Percentiles rank a stretch among this genome's conserved stretches.
Evolutionary conservation across 2,329 filamentous ascomycete species (phyloP).

Genomic region (Pseudocercospora vitis): DNA sequence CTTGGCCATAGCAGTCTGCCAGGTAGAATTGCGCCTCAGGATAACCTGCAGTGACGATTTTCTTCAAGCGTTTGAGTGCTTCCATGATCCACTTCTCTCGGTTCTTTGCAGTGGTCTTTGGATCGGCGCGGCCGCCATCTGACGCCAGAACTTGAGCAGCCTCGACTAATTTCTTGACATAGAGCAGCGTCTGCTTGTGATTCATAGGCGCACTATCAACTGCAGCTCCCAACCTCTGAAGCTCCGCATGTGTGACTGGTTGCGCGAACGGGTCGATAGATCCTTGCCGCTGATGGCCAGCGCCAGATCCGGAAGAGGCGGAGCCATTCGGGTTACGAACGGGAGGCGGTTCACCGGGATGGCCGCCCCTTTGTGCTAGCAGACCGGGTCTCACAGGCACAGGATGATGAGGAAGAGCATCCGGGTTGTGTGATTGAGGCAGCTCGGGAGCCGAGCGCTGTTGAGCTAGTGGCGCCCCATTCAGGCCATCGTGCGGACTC

Average conservation of each 20-base stretch:
- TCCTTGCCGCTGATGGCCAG: slow-evolving; percentile 22
- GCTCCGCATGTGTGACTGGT: slow-evolving; percentile 74
- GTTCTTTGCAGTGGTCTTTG: slow-evolving; percentile 60
- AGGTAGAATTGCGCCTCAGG: slow-evolving; percentile 90
- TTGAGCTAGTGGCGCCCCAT: slow-evolving; percentile 29
- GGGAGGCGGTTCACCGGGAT: slow-evolving; percentile 50
- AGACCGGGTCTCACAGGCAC: slow-evolving; percentile 52
- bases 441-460: slow-evolving; percentile 27
- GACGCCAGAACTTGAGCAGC: slow-evolving; percentile 78
- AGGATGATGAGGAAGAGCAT: slow-evolving; percentile 58
- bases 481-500: slow-evolving; percentile 26
- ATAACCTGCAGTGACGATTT: slow-evolving; percentile 71
- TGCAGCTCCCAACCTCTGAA: slow-evolving; percentile 67
- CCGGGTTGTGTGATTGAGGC: slow-evolving; percentile 46
- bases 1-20: slow-evolving; percentile 84
- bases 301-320: slow-evolving; percentile 38
- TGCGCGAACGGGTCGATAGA: slow-evolving; percentile 27
- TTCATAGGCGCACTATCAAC: slow-evolving; percentile 73
- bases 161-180: slow-evolving; percentile 84
- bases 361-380: slow-evolving; percentile 31
- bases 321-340: slow-evolving; percentile 53
- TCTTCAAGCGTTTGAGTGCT: slow-evolving; percentile 88
- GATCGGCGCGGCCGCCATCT: slow-evolving; percentile 70
- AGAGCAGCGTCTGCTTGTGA: slow-evolving; percentile 65
- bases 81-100: slow-evolving; percentile 83